A percentile compares a stretch with the other conserved stretches of the same genome.
These are phyloP conservation scores for Coriaria nepalensis DNA, from an alignment of 306 rosid species.

Conservation along the genomic window DNA sequence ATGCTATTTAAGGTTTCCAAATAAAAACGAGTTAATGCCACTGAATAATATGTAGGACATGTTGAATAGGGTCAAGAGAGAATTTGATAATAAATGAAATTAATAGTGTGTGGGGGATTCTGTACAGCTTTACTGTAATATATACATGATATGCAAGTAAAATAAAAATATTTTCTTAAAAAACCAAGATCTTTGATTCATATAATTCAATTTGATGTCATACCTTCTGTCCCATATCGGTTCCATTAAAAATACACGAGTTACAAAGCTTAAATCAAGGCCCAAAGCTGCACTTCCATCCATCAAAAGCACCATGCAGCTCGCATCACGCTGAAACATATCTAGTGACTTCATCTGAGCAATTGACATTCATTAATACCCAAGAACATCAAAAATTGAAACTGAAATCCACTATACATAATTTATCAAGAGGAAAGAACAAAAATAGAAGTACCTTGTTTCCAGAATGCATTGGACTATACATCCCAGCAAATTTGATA, in stretches of 20 bases:
- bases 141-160: no score
- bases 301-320: constrained; percentile 87
- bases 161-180: no score
- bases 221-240: constrained; percentile 99
- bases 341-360: constrained; percentile 77
- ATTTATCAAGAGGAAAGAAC: background rate
- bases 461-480: constrained; percentile 80
- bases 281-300: constrained; percentile 99
- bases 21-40: constrained; percentile 7
- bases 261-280: constrained; percentile 90
- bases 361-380: constrained; percentile 20
- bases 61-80: background rate
- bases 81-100: no score
- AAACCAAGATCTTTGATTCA: no score
- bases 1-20: constrained; percentile 34
- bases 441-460: constrained; percentile 44
- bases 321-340: constrained; percentile 64
- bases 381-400: constrained; percentile 15
- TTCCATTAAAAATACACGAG: constrained; percentile 85
- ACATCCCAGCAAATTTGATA: constrained; percentile 81
- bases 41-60: background rate
- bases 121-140: no score
- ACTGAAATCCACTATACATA: constrained; percentile 1
- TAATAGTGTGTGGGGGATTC: no score
- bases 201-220: constrained; percentile 4